Evolutionary conservation across 169 alveolate genomes (phyloP).

Genomic region (Plasmodium vinckei): DNA sequence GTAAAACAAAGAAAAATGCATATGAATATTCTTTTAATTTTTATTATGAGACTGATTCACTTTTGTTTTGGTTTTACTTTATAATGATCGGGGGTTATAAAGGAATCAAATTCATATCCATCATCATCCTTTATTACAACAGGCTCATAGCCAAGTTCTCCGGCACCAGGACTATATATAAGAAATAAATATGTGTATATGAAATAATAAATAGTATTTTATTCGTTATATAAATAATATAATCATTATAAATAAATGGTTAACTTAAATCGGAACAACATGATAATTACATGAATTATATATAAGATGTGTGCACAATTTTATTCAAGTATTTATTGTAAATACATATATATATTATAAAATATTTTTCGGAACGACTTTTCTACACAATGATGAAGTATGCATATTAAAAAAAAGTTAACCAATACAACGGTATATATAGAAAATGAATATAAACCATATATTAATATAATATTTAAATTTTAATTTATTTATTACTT

Average conservation of each 20-base stretch:
- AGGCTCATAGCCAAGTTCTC: constrained; percentile 62
- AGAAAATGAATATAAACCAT: background rate
- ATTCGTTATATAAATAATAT: background rate
- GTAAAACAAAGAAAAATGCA: background rate
- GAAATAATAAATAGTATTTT: no score
- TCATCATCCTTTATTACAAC: constrained; percentile 59
- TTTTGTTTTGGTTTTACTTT: constrained; percentile 10
- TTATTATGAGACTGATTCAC: background rate
- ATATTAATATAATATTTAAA: background rate
- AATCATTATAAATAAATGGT: no score
- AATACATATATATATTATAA: no score
- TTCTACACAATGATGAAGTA: no score
- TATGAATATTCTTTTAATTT: background rate
- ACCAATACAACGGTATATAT: no score
- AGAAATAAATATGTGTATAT: background rate
- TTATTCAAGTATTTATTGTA: no score
- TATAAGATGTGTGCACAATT: no score
- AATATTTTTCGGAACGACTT: no score
- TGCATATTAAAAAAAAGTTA: no score
- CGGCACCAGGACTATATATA: constrained; percentile 62
- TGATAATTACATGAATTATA: no score
- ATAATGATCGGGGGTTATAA: constrained; percentile 52
- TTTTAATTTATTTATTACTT: constrained; percentile 18
- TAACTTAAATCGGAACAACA: no score
- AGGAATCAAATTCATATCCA: constrained; percentile 61